Base-by-base conservation (phyloP, 495 filamentous ascomycete genomes). In the Polyplosphaeria fusca region DNA sequence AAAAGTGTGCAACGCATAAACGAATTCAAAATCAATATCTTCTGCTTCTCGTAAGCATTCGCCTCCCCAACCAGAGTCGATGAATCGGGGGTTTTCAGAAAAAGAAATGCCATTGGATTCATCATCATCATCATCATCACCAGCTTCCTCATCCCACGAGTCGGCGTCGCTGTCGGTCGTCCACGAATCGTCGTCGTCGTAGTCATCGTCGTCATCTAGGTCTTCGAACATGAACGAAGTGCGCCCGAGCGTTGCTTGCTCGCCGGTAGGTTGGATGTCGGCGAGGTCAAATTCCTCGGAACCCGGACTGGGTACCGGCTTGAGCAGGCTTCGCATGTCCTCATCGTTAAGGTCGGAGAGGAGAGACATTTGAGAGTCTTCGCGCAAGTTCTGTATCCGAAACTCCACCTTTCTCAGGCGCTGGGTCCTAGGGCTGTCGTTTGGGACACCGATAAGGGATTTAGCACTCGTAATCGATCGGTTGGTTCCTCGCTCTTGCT, bases 21-120 rank as follows among this genome's bases (percentile, higher is more conserved):
- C 93, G 73, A 97, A 96, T 64, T 97, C 92, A 72, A 99, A 97
- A 79, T 99, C 91, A 73, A 99, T 99, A 71, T 97, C 93, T 81
- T 99, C 93, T 89, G 71, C 61, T 68, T 80, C 76, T 76, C 77
- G 83, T 90, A 85, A 91, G 88, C 79, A 87, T 75, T 88, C 85
- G 73, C 80, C 81, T 61, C 81, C 82, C 84, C 83, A 86, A 43
- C 83, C 83, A 52, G 78, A 81, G 67, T 84, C 84, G 72, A 85
- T 68, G 65, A 81, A 84, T 70, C 78, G 77, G 47, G 73, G 58
- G 68, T 84, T 75, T 68, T 68, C 47, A 70, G 68, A 64, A 71
- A 76, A 73, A 59, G 54, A 67, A 74, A 77, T 66, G 63, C 77
- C 72, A 54, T 68, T 66, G 55, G 72, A 68, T 71, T 76, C 73